Evolutionary conservation across 345 rosid genomes (phyloP).

Genomic region (Erucastrum elatum): DNA sequence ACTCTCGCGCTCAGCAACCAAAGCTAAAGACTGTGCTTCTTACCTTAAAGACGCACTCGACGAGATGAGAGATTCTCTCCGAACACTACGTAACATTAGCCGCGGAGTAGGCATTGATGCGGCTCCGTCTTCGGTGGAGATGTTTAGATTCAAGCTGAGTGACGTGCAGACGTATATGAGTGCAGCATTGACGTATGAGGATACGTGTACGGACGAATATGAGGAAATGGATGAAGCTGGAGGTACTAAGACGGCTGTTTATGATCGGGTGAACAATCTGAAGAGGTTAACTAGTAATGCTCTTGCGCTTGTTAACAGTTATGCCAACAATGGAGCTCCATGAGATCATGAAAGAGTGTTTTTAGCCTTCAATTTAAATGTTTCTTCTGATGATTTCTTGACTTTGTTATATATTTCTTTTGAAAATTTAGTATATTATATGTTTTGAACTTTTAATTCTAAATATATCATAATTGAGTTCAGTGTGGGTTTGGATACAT

Average conservation of each 20-base stretch:
- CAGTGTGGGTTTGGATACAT: too few species aligned
- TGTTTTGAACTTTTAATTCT: not conserved
- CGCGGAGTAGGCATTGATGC: not conserved
- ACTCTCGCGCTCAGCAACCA: conserved; percentile 56
- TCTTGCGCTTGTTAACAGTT: conserved; percentile 55
- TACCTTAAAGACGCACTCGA: conserved; percentile 84
- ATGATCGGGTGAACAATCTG: conserved; percentile 45
- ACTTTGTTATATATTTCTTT: not conserved
- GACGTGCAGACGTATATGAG: conserved; percentile 95
- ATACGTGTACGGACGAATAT: conserved; percentile 81
- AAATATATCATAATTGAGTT: too few species aligned
- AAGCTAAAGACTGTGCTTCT: conserved; percentile 76
- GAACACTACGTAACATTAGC: conserved; percentile 61
- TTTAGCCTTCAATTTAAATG: not conserved
- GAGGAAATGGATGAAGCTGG: conserved; percentile 49
- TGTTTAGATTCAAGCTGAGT: conserved; percentile 69
- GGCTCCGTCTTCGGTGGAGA: conserved; percentile 40
- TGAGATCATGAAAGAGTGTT: not conserved
- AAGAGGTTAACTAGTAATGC: conserved; percentile 84
- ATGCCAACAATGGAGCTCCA: conserved; percentile 33
- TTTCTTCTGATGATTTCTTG: not conserved
- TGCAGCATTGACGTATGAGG: conserved; percentile 86
- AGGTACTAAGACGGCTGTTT: conserved; percentile 48
- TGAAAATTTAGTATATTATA: not conserved
- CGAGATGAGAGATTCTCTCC: conserved; percentile 76